phyloP scores from a whole-genome alignment of 106 monocot genomes.

The Platanthera guangdongensis region DNA sequence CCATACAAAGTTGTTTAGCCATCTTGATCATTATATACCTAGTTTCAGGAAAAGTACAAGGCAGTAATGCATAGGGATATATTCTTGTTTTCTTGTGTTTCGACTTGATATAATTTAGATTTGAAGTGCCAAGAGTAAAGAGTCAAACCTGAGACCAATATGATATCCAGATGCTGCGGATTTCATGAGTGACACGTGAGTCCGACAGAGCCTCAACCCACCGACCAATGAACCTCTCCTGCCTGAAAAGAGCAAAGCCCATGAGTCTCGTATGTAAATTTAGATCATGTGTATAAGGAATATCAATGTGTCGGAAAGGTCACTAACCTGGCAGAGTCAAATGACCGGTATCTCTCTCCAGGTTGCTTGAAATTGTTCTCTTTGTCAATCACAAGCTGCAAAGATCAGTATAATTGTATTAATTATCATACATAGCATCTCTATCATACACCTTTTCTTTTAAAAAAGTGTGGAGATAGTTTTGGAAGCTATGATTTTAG shows the following conservation, averaged over 20 bases:
- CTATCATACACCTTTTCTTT: too few relatives aligned
- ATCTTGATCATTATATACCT: too few relatives aligned
- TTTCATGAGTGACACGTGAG: slow-evolving; percentile 51
- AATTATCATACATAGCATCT: background rate
- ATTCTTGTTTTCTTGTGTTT: too few relatives aligned
- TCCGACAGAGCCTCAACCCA: slow-evolving; percentile 57
- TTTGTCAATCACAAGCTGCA: slow-evolving; percentile 21
- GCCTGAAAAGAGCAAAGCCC: slow-evolving; percentile 16
- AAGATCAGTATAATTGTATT: background rate
- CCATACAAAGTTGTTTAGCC: too few relatives aligned
- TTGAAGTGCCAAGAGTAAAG: background rate
- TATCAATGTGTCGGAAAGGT: background rate
- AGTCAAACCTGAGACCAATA: slow-evolving; percentile 48
- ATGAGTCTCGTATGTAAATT: background rate
- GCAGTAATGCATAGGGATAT: too few relatives aligned
- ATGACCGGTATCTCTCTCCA: slow-evolving; percentile 91
- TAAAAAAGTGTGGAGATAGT: too few relatives aligned
- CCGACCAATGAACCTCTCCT: slow-evolving; percentile 50
- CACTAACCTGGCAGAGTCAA: slow-evolving; percentile 57
- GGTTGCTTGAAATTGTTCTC: slow-evolving; percentile 99
- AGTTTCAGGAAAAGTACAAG: too few relatives aligned
- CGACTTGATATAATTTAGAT: too few relatives aligned
- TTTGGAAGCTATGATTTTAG: too few relatives aligned
- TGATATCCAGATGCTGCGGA: slow-evolving; percentile 61
- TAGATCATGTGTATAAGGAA: background rate